Percentiles rank a stretch among this genome's conserved stretches.
Conservation (phyloP, 2,329 filamentous ascomycete species). For the Colletotrichum sp. region DNA sequence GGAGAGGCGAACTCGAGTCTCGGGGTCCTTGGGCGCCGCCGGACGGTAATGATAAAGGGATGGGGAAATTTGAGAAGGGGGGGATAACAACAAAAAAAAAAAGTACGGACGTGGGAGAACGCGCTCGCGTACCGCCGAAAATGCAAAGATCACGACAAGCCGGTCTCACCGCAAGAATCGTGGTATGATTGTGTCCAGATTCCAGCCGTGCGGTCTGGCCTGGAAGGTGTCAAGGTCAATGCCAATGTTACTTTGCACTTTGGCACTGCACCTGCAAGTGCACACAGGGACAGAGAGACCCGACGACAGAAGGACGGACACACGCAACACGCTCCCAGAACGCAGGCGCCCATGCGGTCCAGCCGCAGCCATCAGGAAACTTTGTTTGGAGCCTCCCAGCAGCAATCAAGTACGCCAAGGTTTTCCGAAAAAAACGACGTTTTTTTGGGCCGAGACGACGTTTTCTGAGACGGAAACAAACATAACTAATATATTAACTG, state of each 20-base stretch:
- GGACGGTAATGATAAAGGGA: neutral
- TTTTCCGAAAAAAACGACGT: no score
- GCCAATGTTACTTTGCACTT: neutral
- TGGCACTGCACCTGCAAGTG: neutral
- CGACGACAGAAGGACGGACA: neutral
- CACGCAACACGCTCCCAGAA: neutral
- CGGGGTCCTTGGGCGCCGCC: neutral
- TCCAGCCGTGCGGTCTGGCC: neutral
- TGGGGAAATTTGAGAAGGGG: neutral
- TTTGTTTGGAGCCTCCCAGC: neutral
- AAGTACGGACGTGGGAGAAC: neutral
- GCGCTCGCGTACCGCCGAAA: neutral
- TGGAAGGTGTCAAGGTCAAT: neutral
- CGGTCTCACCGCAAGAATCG: slow-evolving; percentile 3
- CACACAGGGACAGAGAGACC: neutral
- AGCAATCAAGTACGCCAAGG: no score
- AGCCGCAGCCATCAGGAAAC: slow-evolving; percentile 9
- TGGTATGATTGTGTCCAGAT: slow-evolving; percentile 7
- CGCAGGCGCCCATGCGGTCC: neutral
- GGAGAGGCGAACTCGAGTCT: neutral
- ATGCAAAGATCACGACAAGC: neutral
- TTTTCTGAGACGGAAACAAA: no score
- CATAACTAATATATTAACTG: no score
- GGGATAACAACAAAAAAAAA: neutral
- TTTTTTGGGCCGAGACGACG: no score